Evolutionary conservation across 257 asterid species (phyloP), one percentile per base, ranked within the genome.

Genomic region (Anisodus acutangulus): DNA sequence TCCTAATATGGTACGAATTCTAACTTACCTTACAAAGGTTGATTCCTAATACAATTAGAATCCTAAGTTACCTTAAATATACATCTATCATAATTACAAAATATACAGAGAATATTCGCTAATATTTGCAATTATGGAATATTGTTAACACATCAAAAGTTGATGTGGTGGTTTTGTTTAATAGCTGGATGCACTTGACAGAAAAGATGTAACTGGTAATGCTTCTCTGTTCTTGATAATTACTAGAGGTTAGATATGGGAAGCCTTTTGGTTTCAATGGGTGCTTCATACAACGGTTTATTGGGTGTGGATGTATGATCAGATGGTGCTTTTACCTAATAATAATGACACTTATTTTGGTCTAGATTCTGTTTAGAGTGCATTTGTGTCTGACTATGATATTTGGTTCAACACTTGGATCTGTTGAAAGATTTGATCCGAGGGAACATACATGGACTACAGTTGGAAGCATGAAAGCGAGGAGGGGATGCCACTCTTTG

Each of bases 401-500:
- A 31, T 63, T 81, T 54, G 74, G 81, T 83, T 67, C 67, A 22
- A 79, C 72, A 49, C 64, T 70, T 67, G 88, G 92, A 41, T 88
- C 95, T 64, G 90, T 88, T 17, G 98, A 94, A 91, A 91, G 97
- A 79, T 92, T 90, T 86, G 98, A 95, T 82, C 96, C 95, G 10
- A 90, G 97, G 87, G 91, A 88, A 81, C 88, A 78, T 60, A 86
- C 86, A 63, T 94, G 97, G 98, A 84, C 91, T n/a, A 89, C 83
- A 59, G 39, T 90, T 11, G 69, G 83, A n/a, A 80, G 82, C 86
- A 90, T 94, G 98, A 80, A 83, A 82, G 39, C 84, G 6, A 88
- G 76, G 80, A 90, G 97, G 85, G 97, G 95, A 80, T 89, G 89
- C 84, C 98, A 91, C 87, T 92, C 94, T 72, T 82, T 92, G 83